phyloP scores from a whole-genome alignment of 148 eudicot species.

The Cornus florida region DNA sequence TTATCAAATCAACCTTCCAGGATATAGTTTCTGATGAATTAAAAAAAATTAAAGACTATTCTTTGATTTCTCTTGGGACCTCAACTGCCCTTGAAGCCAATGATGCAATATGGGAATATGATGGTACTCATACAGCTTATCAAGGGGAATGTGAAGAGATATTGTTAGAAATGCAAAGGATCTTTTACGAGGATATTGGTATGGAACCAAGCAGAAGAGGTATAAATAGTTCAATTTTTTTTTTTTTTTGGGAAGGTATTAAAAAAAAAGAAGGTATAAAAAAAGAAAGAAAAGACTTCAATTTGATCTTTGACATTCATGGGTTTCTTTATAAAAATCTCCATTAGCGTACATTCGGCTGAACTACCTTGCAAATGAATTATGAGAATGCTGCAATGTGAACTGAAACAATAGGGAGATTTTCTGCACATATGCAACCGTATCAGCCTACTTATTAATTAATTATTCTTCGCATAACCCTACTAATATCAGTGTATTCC shows the following conservation, averaged over 20 bases:
- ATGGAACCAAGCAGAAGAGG: conserved; percentile 41
- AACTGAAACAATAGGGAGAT: background rate
- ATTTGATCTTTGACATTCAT: background rate
- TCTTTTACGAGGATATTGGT: conserved; percentile 76
- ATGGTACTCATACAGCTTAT: conserved; percentile 67
- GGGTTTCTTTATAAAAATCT: conserved; percentile 6
- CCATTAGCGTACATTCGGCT: background rate
- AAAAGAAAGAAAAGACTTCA: no score
- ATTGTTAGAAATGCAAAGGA: conserved; percentile 85
- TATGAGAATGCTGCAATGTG: background rate
- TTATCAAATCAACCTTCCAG: conserved; percentile 57
- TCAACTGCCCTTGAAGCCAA: conserved; percentile 33
- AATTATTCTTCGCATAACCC: no score
- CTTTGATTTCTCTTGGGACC: conserved; percentile 21
- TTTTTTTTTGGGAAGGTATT: no score
- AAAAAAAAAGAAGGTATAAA: no score
- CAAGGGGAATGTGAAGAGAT: conserved; percentile 91
- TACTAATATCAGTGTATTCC: background rate
- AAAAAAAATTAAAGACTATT: conserved; percentile 48
- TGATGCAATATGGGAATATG: conserved; percentile 85
- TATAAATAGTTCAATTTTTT: conserved; percentile 20
- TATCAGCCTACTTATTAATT: no score
- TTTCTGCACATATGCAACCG: no score
- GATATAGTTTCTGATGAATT: conserved; percentile 82
- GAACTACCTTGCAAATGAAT: background rate